Conservation (phyloP, 176 grass and related monocot genomes). For the Phyllostachys edulis region DNA sequence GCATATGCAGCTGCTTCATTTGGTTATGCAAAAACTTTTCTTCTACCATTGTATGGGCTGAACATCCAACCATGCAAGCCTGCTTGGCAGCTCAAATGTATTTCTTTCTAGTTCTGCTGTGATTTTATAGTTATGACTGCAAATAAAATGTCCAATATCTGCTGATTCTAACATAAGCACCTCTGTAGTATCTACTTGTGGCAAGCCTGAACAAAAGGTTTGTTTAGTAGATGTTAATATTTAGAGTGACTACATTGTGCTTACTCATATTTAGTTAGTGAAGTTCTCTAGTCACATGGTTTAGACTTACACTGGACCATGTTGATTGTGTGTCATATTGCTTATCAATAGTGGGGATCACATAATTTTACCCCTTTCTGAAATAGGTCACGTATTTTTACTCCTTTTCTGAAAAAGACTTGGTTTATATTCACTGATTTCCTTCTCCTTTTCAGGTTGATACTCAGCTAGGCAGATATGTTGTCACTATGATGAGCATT, state of each 20-base stretch:
- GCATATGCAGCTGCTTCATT: too few relatives aligned
- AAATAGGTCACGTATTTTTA: background rate
- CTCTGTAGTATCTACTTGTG: background rate
- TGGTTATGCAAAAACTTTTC: background rate
- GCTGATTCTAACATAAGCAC: background rate
- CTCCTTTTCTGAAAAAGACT: background rate
- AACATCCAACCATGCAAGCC: background rate
- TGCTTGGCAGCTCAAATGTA: background rate
- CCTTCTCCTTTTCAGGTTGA: conserved; percentile 50
- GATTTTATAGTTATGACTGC: background rate
- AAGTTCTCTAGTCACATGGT: background rate
- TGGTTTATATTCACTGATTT: background rate
- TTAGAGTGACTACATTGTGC: background rate
- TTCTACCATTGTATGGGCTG: background rate
- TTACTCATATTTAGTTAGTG: background rate
- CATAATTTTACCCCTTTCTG: background rate
- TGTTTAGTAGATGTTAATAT: background rate
- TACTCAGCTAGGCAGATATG: conserved; percentile 80
- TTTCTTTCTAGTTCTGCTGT: background rate
- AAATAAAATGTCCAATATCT: background rate
- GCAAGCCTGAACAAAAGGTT: background rate
- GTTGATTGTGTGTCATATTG: background rate
- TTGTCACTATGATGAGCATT: conserved; percentile 92
- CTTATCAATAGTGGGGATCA: background rate
- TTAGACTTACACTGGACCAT: background rate